These are phyloP conservation scores for Apiospora kogelbergensis DNA, from an alignment of 2,329 filamentous ascomycete genomes.

Conservation along the genomic window DNA sequence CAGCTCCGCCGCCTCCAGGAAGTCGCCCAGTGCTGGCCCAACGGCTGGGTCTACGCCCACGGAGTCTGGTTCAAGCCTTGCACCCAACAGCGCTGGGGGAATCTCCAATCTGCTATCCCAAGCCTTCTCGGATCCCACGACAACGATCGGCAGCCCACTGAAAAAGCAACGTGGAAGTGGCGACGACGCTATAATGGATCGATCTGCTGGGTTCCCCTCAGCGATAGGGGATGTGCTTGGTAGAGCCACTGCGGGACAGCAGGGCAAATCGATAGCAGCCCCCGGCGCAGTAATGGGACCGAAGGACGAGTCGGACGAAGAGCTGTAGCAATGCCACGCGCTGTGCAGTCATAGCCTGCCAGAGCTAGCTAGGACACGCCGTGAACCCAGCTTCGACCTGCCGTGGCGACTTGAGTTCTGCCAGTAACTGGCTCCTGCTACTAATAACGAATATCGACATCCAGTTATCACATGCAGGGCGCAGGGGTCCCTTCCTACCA, in stretches of 20 bases:
- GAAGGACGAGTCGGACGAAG: constrained; percentile 29
- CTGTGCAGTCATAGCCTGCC: background rate
- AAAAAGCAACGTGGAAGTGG: constrained; percentile 73
- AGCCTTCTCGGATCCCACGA: constrained; percentile 44
- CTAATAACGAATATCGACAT: background rate
- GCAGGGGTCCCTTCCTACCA: background rate
- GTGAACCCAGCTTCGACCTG: background rate
- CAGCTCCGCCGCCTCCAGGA: constrained; percentile 41
- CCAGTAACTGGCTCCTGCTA: background rate
- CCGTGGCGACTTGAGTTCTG: background rate
- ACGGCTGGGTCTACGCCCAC: constrained; percentile 41
- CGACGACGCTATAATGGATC: constrained; percentile 45
- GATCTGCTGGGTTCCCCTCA: constrained; percentile 35
- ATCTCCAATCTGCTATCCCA: constrained; percentile 42
- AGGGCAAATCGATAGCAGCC: constrained; percentile 18
- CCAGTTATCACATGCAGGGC: background rate
- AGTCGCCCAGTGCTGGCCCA: constrained; percentile 46
- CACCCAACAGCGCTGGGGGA: constrained; percentile 27
- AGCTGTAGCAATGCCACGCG: constrained; percentile 22
- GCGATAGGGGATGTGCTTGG: constrained; percentile 42
- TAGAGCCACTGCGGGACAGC: constrained; percentile 27
- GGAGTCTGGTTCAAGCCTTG: constrained; percentile 33
- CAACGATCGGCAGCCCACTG: constrained; percentile 64
- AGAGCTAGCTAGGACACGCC: background rate
- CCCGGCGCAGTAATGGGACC: constrained; percentile 15